Conservation (phyloP, 768 basidiomycete species). For the Rhodotorula paludigena region DNA sequence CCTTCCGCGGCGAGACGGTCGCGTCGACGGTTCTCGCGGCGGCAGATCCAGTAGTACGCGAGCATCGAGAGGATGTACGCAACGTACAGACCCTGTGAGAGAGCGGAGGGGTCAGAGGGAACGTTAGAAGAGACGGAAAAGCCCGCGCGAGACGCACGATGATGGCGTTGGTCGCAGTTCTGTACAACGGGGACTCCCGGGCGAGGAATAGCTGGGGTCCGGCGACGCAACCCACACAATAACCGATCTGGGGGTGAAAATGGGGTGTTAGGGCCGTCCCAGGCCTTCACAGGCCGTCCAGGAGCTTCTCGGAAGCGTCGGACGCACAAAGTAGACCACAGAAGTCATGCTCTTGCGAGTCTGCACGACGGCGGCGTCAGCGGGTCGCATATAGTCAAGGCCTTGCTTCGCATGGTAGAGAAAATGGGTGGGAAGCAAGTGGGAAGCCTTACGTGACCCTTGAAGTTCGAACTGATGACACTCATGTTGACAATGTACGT, state of each 20-base stretch:
- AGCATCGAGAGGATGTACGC: slow-evolving; percentile 31
- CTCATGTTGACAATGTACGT: slow-evolving; percentile 40
- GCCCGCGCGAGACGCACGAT: slow-evolving; percentile 5
- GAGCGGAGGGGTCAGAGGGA: not conserved
- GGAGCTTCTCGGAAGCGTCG: not conserved
- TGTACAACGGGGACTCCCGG: slow-evolving; percentile 34
- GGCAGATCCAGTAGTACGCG: slow-evolving; percentile 33
- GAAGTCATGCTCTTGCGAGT: slow-evolving; percentile 29
- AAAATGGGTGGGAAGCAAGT: too few relatives aligned
- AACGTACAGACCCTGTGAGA: slow-evolving; percentile 26
- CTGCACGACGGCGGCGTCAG: not conserved
- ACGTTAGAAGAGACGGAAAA: too few relatives aligned
- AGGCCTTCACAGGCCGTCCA: too few relatives aligned
- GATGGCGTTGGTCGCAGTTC: slow-evolving; percentile 37
- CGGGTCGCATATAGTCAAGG: not conserved
- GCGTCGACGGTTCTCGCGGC: slow-evolving; percentile 39
- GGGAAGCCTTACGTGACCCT: slow-evolving; percentile 36
- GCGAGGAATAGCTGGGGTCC: slow-evolving; percentile 23
- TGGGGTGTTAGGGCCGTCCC: not conserved
- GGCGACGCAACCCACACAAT: slow-evolving; percentile 11
- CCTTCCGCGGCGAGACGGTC: slow-evolving; percentile 40
- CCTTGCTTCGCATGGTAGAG: slow-evolving; percentile 1
- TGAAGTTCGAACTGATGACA: slow-evolving; percentile 37
- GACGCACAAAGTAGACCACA: slow-evolving; percentile 16
- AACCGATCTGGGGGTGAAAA: not conserved